Conservation (phyloP, 2,329 filamentous ascomycete species). For the Talaromyces albobiverticillius region DNA sequence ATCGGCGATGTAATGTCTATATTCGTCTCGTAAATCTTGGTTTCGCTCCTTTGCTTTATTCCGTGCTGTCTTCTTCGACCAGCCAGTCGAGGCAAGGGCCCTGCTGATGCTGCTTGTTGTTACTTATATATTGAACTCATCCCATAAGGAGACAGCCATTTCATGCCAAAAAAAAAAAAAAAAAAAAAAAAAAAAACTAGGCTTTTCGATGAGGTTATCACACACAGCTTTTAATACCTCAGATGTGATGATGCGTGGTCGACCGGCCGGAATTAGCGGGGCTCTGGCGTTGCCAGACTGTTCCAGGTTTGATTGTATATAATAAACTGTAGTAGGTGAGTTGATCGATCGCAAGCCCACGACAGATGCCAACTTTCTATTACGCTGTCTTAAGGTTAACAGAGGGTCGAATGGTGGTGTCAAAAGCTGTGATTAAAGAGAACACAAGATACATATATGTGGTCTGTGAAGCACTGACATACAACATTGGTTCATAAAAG, state of each 20-base stretch:
- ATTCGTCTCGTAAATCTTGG: slow-evolving; percentile 31
- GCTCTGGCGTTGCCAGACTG: slow-evolving; percentile 17
- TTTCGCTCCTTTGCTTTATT: slow-evolving; percentile 30
- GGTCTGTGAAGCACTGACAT: too few species aligned
- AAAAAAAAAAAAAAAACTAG: slow-evolving; percentile 25
- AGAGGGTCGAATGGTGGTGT: too few species aligned
- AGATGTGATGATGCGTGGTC: slow-evolving; percentile 23
- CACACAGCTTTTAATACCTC: slow-evolving; percentile 28
- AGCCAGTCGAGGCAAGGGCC: slow-evolving; percentile 22
- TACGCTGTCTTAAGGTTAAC: too few species aligned
- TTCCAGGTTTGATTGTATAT: slow-evolving; percentile 7
- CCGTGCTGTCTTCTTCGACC: slow-evolving; percentile 29
- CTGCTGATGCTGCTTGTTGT: slow-evolving; percentile 22
- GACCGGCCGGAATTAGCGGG: slow-evolving; percentile 12
- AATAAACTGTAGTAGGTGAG: too few species aligned
- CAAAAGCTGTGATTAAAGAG: too few species aligned
- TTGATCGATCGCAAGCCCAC: too few species aligned
- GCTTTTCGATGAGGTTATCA: slow-evolving; percentile 30
- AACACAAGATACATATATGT: too few species aligned
- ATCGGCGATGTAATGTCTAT: slow-evolving; percentile 28
- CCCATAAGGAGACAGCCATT: slow-evolving; percentile 29
- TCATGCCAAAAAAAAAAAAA: too few species aligned
- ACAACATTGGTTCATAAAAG: too few species aligned
- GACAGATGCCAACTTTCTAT: too few species aligned
- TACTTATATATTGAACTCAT: slow-evolving; percentile 23